These are phyloP conservation scores for Pseudogymnoascus sp. DNA, from an alignment of 2,329 filamentous ascomycete species.

Conservation along the genomic window DNA sequence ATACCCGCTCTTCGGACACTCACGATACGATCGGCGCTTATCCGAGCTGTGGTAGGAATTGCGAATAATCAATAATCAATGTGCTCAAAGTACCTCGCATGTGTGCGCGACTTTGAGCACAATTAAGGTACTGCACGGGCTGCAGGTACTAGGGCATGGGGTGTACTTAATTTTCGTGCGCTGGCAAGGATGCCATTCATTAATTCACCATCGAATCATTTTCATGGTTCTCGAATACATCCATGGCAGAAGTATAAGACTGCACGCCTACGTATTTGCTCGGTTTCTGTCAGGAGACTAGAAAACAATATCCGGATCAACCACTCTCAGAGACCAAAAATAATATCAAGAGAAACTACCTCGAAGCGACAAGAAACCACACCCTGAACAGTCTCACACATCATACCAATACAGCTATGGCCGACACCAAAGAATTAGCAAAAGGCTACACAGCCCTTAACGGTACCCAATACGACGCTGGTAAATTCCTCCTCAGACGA, in stretches of 20 bases:
- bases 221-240: background rate
- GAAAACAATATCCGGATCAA: background rate
- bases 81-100: slow-evolving; percentile 5
- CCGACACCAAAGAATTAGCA: slow-evolving; percentile 23
- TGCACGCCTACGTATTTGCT: background rate
- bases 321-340: background rate
- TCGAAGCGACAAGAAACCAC: background rate
- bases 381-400: background rate
- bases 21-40: background rate
- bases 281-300: background rate
- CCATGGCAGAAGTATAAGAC: background rate
- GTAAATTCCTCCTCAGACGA: slow-evolving; percentile 20
- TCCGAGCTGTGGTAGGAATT: background rate
- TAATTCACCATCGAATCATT: background rate
- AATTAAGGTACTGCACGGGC: background rate
- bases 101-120: slow-evolving; percentile 2
- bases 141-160: background rate
- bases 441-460: slow-evolving; percentile 22
- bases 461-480: slow-evolving; percentile 21
- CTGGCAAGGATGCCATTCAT: background rate
- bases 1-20: background rate
- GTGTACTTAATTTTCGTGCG: background rate
- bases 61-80: slow-evolving; percentile 2
- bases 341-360: background rate
- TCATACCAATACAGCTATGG: background rate